These are phyloP conservation scores for Metschnikowia dekortorum DNA, from an alignment of 805 yeast genomes.

Conservation along the genomic window DNA sequence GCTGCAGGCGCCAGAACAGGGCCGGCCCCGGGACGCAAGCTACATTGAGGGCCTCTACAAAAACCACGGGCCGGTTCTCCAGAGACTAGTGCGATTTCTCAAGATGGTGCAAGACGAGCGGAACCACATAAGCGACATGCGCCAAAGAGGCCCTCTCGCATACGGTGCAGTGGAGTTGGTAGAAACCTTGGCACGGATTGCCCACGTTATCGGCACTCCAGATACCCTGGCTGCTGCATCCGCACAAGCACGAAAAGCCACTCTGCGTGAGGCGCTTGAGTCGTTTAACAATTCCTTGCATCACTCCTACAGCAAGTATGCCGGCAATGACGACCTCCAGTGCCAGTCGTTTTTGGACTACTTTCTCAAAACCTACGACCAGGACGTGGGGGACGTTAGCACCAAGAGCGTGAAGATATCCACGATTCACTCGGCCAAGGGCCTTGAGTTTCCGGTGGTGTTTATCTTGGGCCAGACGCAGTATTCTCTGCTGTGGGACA, in stretches of 20 bases:
- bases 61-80: slow-evolving; percentile 8
- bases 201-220: slow-evolving; percentile 7
- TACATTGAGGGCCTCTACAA: slow-evolving; percentile 7
- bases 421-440: slow-evolving; percentile 72
- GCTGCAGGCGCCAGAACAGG: not conserved
- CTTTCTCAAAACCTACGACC: slow-evolving; percentile 40
- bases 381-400: slow-evolving; percentile 25
- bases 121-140: slow-evolving; percentile 4
- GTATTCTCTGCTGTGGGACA: slow-evolving; percentile 12
- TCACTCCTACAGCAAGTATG: slow-evolving; percentile 9
- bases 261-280: slow-evolving; percentile 7
- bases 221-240: slow-evolving; percentile 2
- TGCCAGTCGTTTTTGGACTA: slow-evolving; percentile 28
- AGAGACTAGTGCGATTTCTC: slow-evolving; percentile 9
- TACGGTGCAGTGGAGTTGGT: slow-evolving; percentile 13
- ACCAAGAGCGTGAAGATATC: slow-evolving; percentile 47
- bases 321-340: slow-evolving; percentile 4
- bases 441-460: slow-evolving; percentile 68
- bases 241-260: slow-evolving; percentile 5
- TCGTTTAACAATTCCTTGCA: slow-evolving; percentile 17
- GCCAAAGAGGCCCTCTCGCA: slow-evolving; percentile 1
- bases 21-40: not conserved
- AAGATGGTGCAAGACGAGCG: slow-evolving; percentile 14
- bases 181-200: slow-evolving; percentile 11
- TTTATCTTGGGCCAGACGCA: slow-evolving; percentile 35